Evolutionary conservation across 371 early-diverging fungal genomes (phyloP), one percentile per base, ranked within the genome.

Genomic region (Nematocida displodere): DNA sequence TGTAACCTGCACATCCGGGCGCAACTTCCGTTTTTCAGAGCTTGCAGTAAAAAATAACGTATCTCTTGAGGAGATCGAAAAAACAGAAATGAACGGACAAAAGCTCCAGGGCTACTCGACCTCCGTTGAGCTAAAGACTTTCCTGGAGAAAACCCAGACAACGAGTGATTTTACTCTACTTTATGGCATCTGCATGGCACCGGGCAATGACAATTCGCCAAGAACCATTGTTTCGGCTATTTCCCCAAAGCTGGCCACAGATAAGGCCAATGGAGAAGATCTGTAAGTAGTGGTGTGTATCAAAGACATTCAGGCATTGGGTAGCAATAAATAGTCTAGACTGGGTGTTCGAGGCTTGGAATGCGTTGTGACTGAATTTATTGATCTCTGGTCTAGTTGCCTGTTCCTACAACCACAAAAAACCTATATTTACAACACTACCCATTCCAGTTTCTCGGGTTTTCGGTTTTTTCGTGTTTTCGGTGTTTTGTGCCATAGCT

Each of bases 101-200:
- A 95, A 97, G 85, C 86, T 97, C 50, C 97, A 97, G 84, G 97
- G 97, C 59, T 90, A 93, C 20, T 82, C 89, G 42, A 94, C 95
- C 0, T 89, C 91, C 28, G 85, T 88, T 81, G 92, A 93, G 82
- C 88, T 95, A 49, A 85, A 90, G 80, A 83, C 87, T 75, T 91
- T 91, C 79, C 84, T 95, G 62, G 80, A 82, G 48, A 29, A 17
- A 20, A 66, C 63, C 28, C 53, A 61, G 7, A 68, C 50, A 56
- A 26, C 48, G 49, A 64, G 76, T 20, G 65, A 76, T 3, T 80
- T 75, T 59, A 78, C 81, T 59, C 39, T 80, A n/a, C 62, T 80
- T 29, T 46, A 47, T 28, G 68, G 64, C 4, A 64, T 77, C 34
- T 63, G 68, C 53, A 44, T 17, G 4, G 46, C 66, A 1, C 54